These are phyloP conservation scores for Tetrahymena elliotti DNA, from an alignment of 73 alveolate species.

Conservation along the genomic window DNA sequence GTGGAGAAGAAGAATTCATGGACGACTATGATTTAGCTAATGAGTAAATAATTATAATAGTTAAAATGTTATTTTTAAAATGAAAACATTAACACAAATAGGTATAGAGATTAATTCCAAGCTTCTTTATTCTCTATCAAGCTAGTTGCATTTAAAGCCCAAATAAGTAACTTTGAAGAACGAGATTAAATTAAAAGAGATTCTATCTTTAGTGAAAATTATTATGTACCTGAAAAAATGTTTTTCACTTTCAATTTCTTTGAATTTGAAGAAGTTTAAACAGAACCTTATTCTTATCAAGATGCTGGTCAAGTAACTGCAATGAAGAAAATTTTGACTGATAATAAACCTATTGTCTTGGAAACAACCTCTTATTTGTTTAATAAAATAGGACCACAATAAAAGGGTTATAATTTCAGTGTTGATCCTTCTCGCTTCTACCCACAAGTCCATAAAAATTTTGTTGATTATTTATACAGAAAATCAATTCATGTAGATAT, in stretches of 20 bases:
- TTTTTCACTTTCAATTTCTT: neutral
- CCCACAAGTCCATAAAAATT: neutral
- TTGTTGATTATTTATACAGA: neutral
- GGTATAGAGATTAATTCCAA: neutral
- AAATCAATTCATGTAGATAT: conserved; percentile 30
- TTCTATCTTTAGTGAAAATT: neutral
- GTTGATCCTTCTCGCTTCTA: neutral
- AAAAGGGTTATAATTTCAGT: neutral
- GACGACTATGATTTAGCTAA: neutral
- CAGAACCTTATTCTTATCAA: neutral
- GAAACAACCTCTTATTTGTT: neutral
- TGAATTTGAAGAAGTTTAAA: neutral
- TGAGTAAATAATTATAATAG: neutral
- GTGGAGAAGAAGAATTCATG: neutral
- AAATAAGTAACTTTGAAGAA: neutral
- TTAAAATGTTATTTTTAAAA: neutral
- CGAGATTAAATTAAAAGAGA: neutral
- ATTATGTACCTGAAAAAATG: neutral
- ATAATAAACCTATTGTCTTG: neutral
- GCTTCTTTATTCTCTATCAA: neutral
- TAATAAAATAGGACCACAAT: neutral
- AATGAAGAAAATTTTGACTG: neutral
- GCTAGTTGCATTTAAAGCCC: neutral
- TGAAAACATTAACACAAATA: neutral
- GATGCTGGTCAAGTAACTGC: neutral